Percentiles rank a stretch among this genome's conserved stretches.
Conservation (phyloP, 371 early-diverging fungal species). For the Batkoa obscura region DNA sequence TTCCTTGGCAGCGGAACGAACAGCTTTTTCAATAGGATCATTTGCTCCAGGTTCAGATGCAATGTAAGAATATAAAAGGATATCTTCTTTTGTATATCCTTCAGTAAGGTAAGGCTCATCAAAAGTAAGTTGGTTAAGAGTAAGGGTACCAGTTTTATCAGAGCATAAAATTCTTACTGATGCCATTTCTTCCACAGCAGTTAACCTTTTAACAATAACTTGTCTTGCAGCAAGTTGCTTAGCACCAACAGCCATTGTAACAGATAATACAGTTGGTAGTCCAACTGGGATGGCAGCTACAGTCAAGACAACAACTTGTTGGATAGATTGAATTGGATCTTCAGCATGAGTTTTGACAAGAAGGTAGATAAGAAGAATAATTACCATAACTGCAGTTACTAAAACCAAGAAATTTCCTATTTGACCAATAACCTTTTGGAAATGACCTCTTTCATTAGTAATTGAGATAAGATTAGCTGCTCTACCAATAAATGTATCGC, state of each 20-base stretch:
- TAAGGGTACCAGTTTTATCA: conserved; percentile 96
- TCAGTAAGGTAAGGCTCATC: conserved; percentile 66
- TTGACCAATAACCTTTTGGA: conserved; percentile 73
- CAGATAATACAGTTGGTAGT: conserved; percentile 89
- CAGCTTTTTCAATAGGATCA: conserved; percentile 81
- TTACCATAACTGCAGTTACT: conserved; percentile 57
- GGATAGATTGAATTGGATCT: conserved; percentile 30
- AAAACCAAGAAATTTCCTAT: conserved; percentile 85
- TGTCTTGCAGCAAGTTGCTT: conserved; percentile 77
- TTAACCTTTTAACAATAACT: conserved; percentile 87
- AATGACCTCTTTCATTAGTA: conserved; percentile 63
- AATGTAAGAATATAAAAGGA: conserved; percentile 64
- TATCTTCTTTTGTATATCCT: conserved; percentile 49
- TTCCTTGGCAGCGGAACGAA: conserved; percentile 61
- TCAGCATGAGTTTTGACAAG: conserved; percentile 19
- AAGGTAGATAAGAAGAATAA: conserved; percentile 59
- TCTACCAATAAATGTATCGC: conserved; percentile 72
- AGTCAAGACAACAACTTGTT: conserved; percentile 73
- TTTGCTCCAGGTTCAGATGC: conserved; percentile 78
- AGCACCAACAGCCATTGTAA: conserved; percentile 92
- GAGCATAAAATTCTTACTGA: conserved; percentile 86
- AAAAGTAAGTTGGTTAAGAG: conserved; percentile 77
- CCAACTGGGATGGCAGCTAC: conserved; percentile 95
- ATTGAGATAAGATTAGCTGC: conserved; percentile 72
- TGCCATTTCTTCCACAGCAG: conserved; percentile 91